Evolutionary conservation across 345 rosid genomes (phyloP).

Genomic region (Populus pruinosa): DNA sequence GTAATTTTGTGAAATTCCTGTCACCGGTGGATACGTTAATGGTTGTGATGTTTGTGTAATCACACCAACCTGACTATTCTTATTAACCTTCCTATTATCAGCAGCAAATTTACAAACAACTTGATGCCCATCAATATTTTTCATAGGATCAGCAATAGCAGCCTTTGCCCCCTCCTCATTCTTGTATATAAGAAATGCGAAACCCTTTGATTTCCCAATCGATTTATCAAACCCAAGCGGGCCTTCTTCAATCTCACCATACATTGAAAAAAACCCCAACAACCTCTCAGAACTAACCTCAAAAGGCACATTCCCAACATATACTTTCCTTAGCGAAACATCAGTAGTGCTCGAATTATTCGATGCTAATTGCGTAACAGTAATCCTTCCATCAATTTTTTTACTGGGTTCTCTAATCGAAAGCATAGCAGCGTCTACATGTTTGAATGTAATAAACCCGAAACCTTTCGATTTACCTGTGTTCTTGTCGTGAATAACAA

Average conservation of each 20-base stretch:
- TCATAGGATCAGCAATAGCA: constrained; percentile 35
- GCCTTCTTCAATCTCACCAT: constrained; percentile 48
- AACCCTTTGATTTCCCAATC: constrained; percentile 42
- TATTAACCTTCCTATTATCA: constrained; percentile 28
- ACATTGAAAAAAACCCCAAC: constrained; percentile 27
- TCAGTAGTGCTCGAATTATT: constrained; percentile 9
- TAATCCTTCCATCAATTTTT: constrained; percentile 41
- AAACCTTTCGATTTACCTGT: constrained; percentile 33
- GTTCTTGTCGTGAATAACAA: constrained; percentile 30
- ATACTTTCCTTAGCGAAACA: constrained; percentile 36
- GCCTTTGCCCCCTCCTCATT: constrained; percentile 40
- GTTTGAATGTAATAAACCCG: constrained; percentile 28
- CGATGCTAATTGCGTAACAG: constrained; percentile 36
- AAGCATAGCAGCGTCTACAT: constrained; percentile 26
- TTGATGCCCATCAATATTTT: constrained; percentile 41
- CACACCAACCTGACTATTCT: constrained; percentile 2
- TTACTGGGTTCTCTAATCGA: constrained; percentile 36
- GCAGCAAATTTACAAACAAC: constrained; percentile 32
- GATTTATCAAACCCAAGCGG: constrained; percentile 46
- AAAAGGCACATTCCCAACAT: constrained; percentile 37
- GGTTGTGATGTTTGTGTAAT: neutral
- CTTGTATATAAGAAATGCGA: constrained; percentile 42
- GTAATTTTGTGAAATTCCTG: neutral
- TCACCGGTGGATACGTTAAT: neutral
- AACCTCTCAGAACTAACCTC: constrained; percentile 35